Percentiles rank a stretch among this genome's conserved stretches.
These are phyloP conservation scores for Phytopythium cucurbitacearum DNA, from an alignment of 352 stramenopile species.

Conservation along the genomic window DNA sequence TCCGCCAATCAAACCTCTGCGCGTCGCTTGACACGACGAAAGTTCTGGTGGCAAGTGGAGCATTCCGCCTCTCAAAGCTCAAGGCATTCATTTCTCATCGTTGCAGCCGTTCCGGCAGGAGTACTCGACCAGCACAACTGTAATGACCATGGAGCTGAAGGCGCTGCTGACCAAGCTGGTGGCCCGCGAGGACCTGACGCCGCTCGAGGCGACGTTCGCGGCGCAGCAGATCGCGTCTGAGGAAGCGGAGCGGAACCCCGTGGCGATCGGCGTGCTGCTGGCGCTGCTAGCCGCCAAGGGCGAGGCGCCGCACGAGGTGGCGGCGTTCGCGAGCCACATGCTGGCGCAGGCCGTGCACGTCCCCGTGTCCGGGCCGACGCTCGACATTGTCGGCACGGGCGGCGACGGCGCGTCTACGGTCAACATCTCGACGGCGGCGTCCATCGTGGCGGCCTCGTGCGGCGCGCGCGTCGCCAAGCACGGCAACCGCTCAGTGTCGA, in stretches of 20 bases:
- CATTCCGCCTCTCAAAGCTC: no score
- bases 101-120: no score
- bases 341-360: constrained; percentile 90
- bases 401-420: constrained; percentile 98
- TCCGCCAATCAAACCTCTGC: no score
- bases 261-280: constrained; percentile 90
- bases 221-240: constrained; percentile 76
- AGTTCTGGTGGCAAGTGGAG: no score
- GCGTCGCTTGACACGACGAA: no score
- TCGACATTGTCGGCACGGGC: constrained; percentile 99
- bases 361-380: constrained; percentile 64
- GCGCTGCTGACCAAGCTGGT: constrained; percentile 70
- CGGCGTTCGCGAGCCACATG: constrained; percentile 96
- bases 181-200: constrained; percentile 62
- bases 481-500: constrained; percentile 96
- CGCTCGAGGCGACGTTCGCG: constrained; percentile 61
- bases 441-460: constrained; percentile 93
- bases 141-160: constrained; percentile 60
- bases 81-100: no score
- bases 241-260: constrained; percentile 45
- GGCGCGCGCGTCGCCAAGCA: constrained; percentile 95
- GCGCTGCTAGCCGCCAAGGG: constrained; percentile 92
- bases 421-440: constrained; percentile 96
- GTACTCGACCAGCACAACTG: not conserved
- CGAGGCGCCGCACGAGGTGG: constrained; percentile 94